Evolutionary conservation across 2,329 filamentous ascomycete genomes (phyloP), one percentile per base, ranked within the genome.

Genomic region (Trichoderma brevicompactum): DNA sequence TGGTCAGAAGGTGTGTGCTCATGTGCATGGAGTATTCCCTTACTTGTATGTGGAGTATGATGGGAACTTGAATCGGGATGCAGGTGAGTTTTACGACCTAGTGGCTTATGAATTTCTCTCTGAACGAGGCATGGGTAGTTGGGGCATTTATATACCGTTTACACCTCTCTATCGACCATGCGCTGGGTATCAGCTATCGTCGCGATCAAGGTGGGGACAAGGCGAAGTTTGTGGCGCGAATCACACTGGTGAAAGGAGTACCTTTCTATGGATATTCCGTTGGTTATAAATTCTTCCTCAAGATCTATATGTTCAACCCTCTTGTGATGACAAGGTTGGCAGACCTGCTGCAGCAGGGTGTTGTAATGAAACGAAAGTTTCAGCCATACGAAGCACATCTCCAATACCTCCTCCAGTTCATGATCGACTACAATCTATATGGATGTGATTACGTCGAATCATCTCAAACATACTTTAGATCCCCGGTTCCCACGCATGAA

Each of bases 381-480:
- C 94, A 98, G 73, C 94, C 95, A 0, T 96, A 95, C 74, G 95
- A 99, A 78, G 93, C 92, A 17, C 96, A 99, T 75, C 77, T 98
- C 68, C 92, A 97, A 74, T 98, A 94, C 75, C 80, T 97, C 8
- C 83, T 95, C 9, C 96, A 99, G 78, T 99, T 96, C 86, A 98
- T 99, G 95, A 91, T 90, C 69, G 96, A 99, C 76, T 99, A 96
- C 81, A 99, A 97, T 74, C 81, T 99, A 70, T 98, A 96, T 75
- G 96, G 96, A 7, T 99, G 95, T 74, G 89, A 88, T 64, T 96
- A 94, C 72, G 87, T 98, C 69, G 86, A 94, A 66, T 90, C 88
- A 56, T 81, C 81, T 9, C 91, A 87, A 68, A 86, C 89, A 1
- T 83, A 79, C 34, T 97, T 97, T 73, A 87, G 95, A 63, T 82